A percentile compares a stretch with the other conserved stretches of the same genome.
Conservation (phyloP, 169 alveolate genomes). For the Neospora caninum region DNA sequence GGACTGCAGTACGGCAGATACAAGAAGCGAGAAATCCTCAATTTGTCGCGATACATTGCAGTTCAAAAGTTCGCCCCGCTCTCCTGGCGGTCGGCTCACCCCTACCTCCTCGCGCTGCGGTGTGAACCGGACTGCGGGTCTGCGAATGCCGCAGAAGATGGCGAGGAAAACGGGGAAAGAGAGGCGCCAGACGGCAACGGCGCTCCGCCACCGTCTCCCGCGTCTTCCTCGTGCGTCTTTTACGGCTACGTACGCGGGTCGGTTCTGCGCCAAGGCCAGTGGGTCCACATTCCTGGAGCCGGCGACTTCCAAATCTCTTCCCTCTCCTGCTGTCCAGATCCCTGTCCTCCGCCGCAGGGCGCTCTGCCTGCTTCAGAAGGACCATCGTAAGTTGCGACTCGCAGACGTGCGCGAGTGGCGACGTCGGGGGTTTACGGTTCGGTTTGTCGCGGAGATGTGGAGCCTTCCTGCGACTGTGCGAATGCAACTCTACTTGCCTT, state of each 20-base stretch:
- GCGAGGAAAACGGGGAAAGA: not conserved
- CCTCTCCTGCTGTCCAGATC: conserved; percentile 82
- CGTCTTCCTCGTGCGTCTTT: conserved; percentile 74
- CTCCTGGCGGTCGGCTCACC: conserved; percentile 96
- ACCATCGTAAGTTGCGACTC: not conserved
- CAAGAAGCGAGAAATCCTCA: conserved; percentile 91
- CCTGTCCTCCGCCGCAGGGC: conserved; percentile 85
- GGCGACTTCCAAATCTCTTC: conserved; percentile 88
- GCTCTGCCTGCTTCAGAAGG: not conserved
- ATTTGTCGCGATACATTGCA: conserved; percentile 95
- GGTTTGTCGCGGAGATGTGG: too few relatives aligned
- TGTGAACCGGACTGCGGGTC: conserved; percentile 54
- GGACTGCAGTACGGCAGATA: conserved; percentile 93
- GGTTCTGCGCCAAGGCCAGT: conserved; percentile 84
- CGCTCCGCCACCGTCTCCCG: not conserved
- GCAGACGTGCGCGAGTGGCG: too few relatives aligned
- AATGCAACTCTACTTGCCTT: too few relatives aligned
- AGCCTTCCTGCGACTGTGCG: too few relatives aligned
- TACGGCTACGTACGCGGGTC: conserved; percentile 97
- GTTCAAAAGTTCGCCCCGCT: conserved; percentile 90
- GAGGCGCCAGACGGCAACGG: not conserved
- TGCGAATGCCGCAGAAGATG: not conserved
- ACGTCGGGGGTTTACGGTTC: too few relatives aligned
- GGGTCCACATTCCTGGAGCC: conserved; percentile 90
- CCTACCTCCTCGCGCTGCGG: conserved; percentile 95